These are phyloP conservation scores for Schizothecium vesticola DNA, from an alignment of 495 filamentous ascomycete species.

Conservation along the genomic window DNA sequence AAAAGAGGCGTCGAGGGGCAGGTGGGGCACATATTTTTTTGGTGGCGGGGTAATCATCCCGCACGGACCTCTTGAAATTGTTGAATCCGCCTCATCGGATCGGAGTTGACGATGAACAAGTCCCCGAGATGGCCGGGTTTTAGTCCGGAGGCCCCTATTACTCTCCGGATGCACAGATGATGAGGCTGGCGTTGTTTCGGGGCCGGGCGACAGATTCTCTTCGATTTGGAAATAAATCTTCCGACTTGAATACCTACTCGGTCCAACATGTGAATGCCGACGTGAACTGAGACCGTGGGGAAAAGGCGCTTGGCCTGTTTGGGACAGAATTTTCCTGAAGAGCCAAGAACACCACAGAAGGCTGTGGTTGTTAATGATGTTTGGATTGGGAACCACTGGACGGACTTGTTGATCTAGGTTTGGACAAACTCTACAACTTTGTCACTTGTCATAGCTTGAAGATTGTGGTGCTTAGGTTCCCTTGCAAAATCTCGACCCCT, in stretches of 20 bases:
- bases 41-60: constrained; percentile 21
- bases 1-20: constrained; percentile 19
- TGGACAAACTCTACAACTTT: background rate
- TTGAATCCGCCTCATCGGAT: constrained; percentile 1
- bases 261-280: background rate
- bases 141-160: background rate
- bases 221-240: background rate
- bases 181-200: background rate
- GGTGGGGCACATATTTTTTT: constrained; percentile 16
- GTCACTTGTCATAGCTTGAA: background rate
- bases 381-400: constrained; percentile 2
- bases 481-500: background rate
- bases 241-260: background rate
- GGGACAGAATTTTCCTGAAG: constrained; percentile 32
- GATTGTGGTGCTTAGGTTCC: background rate
- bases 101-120: background rate
- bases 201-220: background rate
- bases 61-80: constrained; percentile 21
- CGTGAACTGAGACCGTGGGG: background rate
- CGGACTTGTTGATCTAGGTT: background rate
- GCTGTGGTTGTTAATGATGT: background rate
- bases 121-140: constrained; percentile 4
- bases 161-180: background rate
- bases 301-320: constrained; percentile 18
- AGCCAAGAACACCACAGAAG: constrained; percentile 18